A percentile compares a stretch with the other conserved stretches of the same genome.
Evolutionary conservation across 2,329 filamentous ascomycete species (phyloP).

Genomic region (Endocalyx cinctus): DNA sequence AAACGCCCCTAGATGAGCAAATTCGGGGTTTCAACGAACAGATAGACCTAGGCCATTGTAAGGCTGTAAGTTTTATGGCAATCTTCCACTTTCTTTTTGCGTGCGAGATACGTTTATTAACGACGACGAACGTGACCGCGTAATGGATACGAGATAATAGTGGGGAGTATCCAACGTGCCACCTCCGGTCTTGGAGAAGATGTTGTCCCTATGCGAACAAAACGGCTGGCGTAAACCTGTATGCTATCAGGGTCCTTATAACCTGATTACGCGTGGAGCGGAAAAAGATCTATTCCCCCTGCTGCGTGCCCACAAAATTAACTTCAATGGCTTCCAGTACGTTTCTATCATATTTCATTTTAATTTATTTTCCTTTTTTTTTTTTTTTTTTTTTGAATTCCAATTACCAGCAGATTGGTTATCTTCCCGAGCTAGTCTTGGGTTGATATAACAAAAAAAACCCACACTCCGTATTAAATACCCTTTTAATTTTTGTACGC

Average conservation of each 20-base stretch:
- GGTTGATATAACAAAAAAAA: too few relatives aligned
- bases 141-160: too few relatives aligned
- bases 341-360: neutral
- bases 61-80: constrained; percentile 16
- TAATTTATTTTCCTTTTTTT: too few relatives aligned
- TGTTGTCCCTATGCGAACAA: constrained; percentile 27
- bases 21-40: constrained; percentile 27
- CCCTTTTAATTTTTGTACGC: neutral
- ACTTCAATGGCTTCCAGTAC: constrained; percentile 14
- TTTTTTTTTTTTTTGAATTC: too few relatives aligned
- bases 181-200: constrained; percentile 23
- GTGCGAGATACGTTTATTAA: too few relatives aligned
- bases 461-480: constrained; percentile 1
- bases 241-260: constrained; percentile 37
- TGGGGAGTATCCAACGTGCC: constrained; percentile 35
- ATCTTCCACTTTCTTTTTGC: too few relatives aligned
- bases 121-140: too few relatives aligned
- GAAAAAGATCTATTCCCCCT: constrained; percentile 32
- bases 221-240: constrained; percentile 31
- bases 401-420: too few relatives aligned
- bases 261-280: constrained; percentile 28
- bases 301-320: constrained; percentile 24
- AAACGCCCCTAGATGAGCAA: constrained; percentile 31
- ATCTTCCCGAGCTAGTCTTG: too few relatives aligned
- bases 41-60: constrained; percentile 25